Conservation (phyloP, 306 rosid species). For the Morella rubra region DNA sequence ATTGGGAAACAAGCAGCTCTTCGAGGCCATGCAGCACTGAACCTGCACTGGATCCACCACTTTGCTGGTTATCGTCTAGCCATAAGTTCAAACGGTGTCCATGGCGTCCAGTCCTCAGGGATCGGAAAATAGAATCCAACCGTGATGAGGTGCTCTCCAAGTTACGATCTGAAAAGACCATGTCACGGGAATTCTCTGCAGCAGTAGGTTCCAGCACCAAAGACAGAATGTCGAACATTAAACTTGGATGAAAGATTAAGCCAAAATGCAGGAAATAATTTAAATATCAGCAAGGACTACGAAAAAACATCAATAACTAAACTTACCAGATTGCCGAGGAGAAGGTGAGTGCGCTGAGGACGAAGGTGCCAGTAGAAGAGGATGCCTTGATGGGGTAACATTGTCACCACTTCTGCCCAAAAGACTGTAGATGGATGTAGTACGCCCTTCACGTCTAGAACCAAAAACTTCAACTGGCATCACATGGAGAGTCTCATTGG, state of each 20-base stretch:
- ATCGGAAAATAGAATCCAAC: slow-evolving; percentile 80
- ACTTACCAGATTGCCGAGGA: slow-evolving; percentile 59
- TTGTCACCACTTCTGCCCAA: slow-evolving; percentile 86
- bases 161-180: slow-evolving; percentile 49
- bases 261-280: neutral
- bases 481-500: slow-evolving; percentile 84
- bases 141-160: slow-evolving; percentile 63
- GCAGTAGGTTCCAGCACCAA: slow-evolving; percentile 14
- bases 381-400: slow-evolving; percentile 79
- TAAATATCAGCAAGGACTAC: neutral
- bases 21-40: slow-evolving; percentile 83
- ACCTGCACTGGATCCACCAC: slow-evolving; percentile 66
- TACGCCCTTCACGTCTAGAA: slow-evolving; percentile 91
- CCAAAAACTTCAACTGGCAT: slow-evolving; percentile 98
- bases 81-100: slow-evolving; percentile 87
- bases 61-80: slow-evolving; percentile 73
- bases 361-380: slow-evolving; percentile 84
- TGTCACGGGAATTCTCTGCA: slow-evolving; percentile 47
- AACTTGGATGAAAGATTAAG: neutral
- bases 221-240: neutral
- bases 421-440: slow-evolving; percentile 93
- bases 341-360: slow-evolving; percentile 48
- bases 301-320: slow-evolving; percentile 13
- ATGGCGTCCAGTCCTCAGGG: slow-evolving; percentile 92
- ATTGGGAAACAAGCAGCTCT: slow-evolving; percentile 82